Evolutionary conservation across 352 stramenopile species (phyloP).

Genomic region (Phytophthora chlamydospora): DNA sequence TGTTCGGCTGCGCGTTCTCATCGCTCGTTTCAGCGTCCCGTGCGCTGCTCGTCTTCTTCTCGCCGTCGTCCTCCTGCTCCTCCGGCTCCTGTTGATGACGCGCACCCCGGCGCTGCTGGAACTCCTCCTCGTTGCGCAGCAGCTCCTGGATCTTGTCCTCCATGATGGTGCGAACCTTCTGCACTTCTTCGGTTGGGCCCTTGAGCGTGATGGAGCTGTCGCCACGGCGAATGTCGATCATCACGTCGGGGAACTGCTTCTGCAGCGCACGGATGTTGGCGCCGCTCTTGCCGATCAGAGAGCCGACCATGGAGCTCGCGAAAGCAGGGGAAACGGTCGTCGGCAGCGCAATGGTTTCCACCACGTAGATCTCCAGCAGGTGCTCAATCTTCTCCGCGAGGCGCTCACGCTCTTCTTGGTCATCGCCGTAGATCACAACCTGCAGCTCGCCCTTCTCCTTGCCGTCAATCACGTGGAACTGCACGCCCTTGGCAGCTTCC

Average conservation of each 20-base stretch:
- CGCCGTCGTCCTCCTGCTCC: conserved; percentile 25
- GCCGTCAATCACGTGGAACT: conserved; percentile 60
- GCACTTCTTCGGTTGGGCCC: conserved; percentile 54
- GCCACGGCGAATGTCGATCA: conserved; percentile 67
- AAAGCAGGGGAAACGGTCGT: conserved; percentile 39
- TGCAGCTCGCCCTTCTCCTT: conserved; percentile 48
- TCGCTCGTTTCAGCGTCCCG: conserved; percentile 27
- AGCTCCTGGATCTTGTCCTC: conserved; percentile 78
- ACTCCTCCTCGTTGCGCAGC: conserved; percentile 53
- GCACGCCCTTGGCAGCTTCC: conserved; percentile 56
- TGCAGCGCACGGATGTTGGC: conserved; percentile 78
- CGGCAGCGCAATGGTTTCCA: conserved; percentile 59
- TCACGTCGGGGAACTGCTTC: conserved; percentile 61
- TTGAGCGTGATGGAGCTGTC: conserved; percentile 63
- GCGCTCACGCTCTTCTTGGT: conserved; percentile 62
- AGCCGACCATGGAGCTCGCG: conserved; percentile 60
- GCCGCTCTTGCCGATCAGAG: conserved; percentile 81
- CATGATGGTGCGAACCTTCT: conserved; percentile 64
- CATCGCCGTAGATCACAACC: conserved; percentile 61
- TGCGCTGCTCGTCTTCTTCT: conserved; percentile 27
- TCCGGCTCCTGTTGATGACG: conserved; percentile 44
- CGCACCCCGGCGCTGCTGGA: conserved; percentile 43
- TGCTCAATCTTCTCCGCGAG: conserved; percentile 73
- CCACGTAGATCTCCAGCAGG: conserved; percentile 51
- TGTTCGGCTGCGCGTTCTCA: conserved; percentile 43